Evolutionary conservation across 306 rosid genomes (phyloP), one percentile per base, ranked within the genome.

Genomic region (Cicer pinnatifidum): DNA sequence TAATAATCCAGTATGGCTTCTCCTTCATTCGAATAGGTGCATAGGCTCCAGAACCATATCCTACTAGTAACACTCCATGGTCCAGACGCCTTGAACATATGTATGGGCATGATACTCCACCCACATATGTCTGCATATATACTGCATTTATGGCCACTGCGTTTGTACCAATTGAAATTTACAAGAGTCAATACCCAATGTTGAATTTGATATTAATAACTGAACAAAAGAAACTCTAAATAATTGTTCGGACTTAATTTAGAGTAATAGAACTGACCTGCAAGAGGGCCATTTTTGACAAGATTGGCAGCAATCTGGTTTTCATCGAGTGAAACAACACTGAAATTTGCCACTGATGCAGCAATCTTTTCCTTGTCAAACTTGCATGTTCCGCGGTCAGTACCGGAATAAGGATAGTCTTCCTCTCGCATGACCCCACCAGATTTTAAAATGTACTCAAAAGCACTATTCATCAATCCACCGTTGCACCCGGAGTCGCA

Each of bases 401-500:
- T 85, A 15, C 91, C 96, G n/a, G 95, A 75, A 75, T 90, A 94
- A 46, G 99, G 99, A 78, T 94, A 94, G 63, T 94, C 99, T 75
- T 87, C 69, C 81, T 91, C 99, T 67, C 83, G 79, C 99, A 94
- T 94, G 7, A 91, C 78, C 40, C 99, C 99, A 68, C 99, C 99
- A 7, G 93, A 82, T 84, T 88, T 91, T 44, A 90, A 85, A 41
- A 93, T 90, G 77, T 95, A 95, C 75, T 95, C 97, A 69, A 95
- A 84, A 74, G 99, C 99, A 73, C 97, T 95, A 45, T 95, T 95
- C 97, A 95, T 95, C 76, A 91, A 85, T 58, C 99, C 99, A 10
- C 99, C 97, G 3, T 78, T 95, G 88, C 99, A 95, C n/a, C 99
- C 97, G 0, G 96, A 76, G 75, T 94, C 99, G 0, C 99, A 94